A percentile compares a stretch with the other conserved stretches of the same genome.
These are phyloP conservation scores for Discostella stelligeroides DNA, from an alignment of 108 stramenopile genomes.

Conservation along the genomic window DNA sequence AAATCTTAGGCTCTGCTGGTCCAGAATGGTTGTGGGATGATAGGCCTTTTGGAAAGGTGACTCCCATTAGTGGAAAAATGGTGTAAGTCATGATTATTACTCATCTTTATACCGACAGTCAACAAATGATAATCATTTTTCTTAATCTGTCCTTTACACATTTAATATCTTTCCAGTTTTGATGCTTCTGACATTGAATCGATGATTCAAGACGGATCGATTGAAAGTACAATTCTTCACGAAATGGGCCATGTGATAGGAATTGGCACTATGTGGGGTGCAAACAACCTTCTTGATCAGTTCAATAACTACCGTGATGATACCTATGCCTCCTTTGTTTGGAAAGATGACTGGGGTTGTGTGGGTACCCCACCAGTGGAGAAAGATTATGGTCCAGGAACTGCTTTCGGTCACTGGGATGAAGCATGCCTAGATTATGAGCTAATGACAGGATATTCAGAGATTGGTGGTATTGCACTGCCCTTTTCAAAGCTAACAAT, in stretches of 20 bases:
- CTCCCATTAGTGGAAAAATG: not conserved
- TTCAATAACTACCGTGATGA: not conserved
- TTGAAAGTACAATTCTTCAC: conserved; percentile 36
- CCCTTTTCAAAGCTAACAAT: conserved; percentile 36
- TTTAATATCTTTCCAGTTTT: conserved; percentile 8
- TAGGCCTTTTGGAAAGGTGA: not conserved
- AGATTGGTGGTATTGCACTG: not conserved
- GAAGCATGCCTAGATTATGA: conserved; percentile 36
- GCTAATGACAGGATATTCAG: conserved; percentile 46
- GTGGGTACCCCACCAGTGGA: conserved; percentile 30
- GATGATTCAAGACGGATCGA: not conserved
- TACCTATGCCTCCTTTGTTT: not conserved
- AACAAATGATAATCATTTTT: conserved; percentile 9
- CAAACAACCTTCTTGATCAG: conserved; percentile 10
- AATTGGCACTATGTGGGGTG: conserved; percentile 42
- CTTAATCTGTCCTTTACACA: not conserved
- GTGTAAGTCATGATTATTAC: not conserved
- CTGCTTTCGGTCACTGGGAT: conserved; percentile 46
- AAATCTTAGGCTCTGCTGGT: conserved; percentile 21
- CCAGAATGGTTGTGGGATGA: not conserved
- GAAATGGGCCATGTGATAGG: conserved; percentile 59
- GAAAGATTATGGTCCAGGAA: conserved; percentile 30
- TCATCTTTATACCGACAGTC: not conserved
- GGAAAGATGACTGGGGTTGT: conserved; percentile 19
- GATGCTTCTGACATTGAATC: conserved; percentile 28